Evolutionary conservation across 192 early-diverging fungal genomes (phyloP).

Genomic region (Allomyces macrogynus): DNA sequence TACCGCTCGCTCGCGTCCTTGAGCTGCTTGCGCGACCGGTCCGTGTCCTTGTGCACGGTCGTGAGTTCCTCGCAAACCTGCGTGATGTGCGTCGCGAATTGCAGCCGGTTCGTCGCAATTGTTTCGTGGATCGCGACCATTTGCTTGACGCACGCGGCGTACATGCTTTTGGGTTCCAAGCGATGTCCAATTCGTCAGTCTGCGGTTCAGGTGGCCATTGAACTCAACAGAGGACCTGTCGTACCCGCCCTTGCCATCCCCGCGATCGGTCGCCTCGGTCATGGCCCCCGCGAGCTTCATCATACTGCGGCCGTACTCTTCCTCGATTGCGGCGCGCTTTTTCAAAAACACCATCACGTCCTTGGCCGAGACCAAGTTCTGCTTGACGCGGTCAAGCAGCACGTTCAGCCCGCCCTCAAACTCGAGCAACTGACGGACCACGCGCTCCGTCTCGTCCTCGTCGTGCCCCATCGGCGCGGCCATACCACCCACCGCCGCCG

Average conservation of each 20-base stretch:
- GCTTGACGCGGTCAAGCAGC: slow-evolving; percentile 47
- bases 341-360: slow-evolving; percentile 62
- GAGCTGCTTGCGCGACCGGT: slow-evolving; percentile 28
- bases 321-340: slow-evolving; percentile 75
- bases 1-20: slow-evolving; percentile 62
- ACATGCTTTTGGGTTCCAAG: slow-evolving; percentile 27
- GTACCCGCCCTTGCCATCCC: slow-evolving; percentile 31
- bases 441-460: not conserved
- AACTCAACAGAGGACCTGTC: slow-evolving; percentile 3
- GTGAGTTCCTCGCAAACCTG: slow-evolving; percentile 66
- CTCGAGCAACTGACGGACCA: not conserved
- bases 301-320: slow-evolving; percentile 67
- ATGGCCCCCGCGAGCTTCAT: slow-evolving; percentile 48
- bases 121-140: slow-evolving; percentile 66
- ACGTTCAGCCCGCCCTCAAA: slow-evolving; percentile 40
- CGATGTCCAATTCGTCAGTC: slow-evolving; percentile 1
- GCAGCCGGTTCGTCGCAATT: slow-evolving; percentile 55
- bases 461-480: not conserved
- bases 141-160: slow-evolving; percentile 51
- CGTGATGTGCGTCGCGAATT: slow-evolving; percentile 44
- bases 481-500: too few relatives aligned
- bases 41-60: slow-evolving; percentile 20
- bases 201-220: not conserved
- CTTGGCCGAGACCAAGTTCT: slow-evolving; percentile 43
- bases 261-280: slow-evolving; percentile 31